Conservation (phyloP, 169 alveolate species). For the Toxoplasma gondii region DNA sequence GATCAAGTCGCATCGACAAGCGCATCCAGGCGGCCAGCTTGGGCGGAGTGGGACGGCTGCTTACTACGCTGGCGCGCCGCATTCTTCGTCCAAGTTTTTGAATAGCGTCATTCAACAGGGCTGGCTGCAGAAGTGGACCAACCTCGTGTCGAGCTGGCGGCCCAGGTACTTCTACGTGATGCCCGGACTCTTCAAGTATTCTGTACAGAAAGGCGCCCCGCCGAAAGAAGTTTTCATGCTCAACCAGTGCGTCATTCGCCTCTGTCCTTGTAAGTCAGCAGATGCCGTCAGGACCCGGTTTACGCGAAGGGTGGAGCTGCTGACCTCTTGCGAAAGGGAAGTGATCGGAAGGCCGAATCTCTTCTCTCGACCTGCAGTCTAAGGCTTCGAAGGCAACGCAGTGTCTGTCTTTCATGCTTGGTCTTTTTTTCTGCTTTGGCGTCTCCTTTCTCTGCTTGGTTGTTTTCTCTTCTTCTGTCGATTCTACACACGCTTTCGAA, state of each 20-base stretch:
- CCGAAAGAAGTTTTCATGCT: constrained; percentile 59
- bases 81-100: not conserved
- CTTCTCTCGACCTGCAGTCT: too few species aligned
- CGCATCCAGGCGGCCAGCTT: not conserved
- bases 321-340: not conserved
- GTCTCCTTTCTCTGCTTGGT: too few species aligned
- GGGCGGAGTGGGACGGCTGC: not conserved
- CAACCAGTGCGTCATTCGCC: constrained; percentile 64
- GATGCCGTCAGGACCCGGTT: not conserved
- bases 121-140: constrained; percentile 68
- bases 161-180: constrained; percentile 56
- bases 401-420: too few species aligned
- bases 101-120: constrained; percentile 60
- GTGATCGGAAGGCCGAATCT: not conserved
- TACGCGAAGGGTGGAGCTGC: not conserved
- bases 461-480: too few species aligned
- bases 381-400: too few species aligned
- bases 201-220: constrained; percentile 56
- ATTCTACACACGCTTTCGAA: too few species aligned
- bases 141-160: constrained; percentile 63
- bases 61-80: not conserved
- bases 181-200: constrained; percentile 64
- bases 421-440: too few species aligned
- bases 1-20: not conserved
- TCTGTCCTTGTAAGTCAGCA: constrained; percentile 57